A percentile compares a stretch with the other conserved stretches of the same genome.
These are phyloP conservation scores for Pilaira anomala DNA, from an alignment of 192 early-diverging fungal species.

Conservation along the genomic window DNA sequence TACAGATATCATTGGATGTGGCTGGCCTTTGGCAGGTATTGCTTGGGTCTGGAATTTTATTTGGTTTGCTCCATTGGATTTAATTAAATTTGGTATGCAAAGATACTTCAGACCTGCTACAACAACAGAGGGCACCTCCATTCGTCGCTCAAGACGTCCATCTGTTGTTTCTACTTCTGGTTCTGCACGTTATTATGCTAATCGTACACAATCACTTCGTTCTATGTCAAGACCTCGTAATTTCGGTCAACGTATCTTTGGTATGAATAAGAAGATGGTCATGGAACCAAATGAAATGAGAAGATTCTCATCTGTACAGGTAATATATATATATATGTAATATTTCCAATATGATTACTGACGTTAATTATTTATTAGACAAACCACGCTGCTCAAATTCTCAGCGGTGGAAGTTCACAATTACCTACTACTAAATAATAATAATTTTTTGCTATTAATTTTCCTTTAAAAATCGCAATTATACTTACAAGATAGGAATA, in stretches of 20 bases:
- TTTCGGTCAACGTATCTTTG: conserved; percentile 30
- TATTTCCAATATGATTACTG: too few species aligned
- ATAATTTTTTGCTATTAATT: too few species aligned
- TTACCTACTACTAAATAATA: too few species aligned
- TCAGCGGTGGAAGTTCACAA: conserved; percentile 3
- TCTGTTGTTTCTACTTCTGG: conserved; percentile 23
- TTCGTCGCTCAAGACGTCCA: conserved; percentile 17
- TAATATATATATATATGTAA: conserved; percentile 11
- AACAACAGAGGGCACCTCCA: background rate
- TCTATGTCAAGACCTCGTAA: conserved; percentile 30
- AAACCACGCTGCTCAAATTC: conserved; percentile 31
- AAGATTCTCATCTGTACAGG: conserved; percentile 72
- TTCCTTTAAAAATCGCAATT: too few species aligned
- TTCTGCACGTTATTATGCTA: conserved; percentile 35
- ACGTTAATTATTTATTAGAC: conserved; percentile 14
- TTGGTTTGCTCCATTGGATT: conserved; percentile 73
- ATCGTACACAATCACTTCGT: conserved; percentile 34
- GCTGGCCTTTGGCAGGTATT: conserved; percentile 68
- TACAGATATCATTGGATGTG: conserved; percentile 64
- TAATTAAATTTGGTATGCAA: conserved; percentile 72
- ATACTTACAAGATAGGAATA: too few species aligned
- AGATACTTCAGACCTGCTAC: conserved; percentile 35
- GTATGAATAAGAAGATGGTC: conserved; percentile 54
- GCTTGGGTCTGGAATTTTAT: conserved; percentile 79
- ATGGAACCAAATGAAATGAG: conserved; percentile 68